phyloP scores from a whole-genome alignment of 257 asterid genomes.

The Salvia hispanica region DNA sequence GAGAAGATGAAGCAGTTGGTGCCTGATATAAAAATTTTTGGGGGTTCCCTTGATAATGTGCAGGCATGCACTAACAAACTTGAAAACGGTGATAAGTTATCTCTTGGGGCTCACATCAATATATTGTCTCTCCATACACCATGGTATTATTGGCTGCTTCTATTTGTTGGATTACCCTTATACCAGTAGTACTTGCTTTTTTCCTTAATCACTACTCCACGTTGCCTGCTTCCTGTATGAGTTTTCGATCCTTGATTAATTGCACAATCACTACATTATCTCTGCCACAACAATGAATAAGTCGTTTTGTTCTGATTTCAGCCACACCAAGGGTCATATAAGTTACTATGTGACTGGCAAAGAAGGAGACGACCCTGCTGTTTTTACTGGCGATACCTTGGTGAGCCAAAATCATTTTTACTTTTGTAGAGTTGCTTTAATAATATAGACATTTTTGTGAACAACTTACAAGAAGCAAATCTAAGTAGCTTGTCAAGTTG shows the following conservation, averaged over 20 bases:
- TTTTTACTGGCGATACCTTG: conserved; percentile 96
- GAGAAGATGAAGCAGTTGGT: conserved; percentile 77
- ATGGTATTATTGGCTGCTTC: conserved; percentile 40
- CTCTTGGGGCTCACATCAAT: conserved; percentile 66
- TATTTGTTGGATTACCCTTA: neutral
- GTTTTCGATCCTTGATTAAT: too few species aligned
- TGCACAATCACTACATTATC: conserved; percentile 6
- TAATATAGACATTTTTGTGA: neutral
- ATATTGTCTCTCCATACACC: conserved; percentile 85
- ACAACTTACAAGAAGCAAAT: conserved; percentile 15
- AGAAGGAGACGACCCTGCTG: conserved; percentile 82
- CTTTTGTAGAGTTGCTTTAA: conserved; percentile 1
- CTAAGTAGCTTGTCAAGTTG: neutral
- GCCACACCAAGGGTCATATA: conserved; percentile 94
- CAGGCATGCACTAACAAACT: conserved; percentile 80
- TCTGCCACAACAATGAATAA: neutral
- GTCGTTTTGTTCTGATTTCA: conserved; percentile 38
- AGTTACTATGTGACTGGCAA: conserved; percentile 85
- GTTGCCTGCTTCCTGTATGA: too few species aligned
- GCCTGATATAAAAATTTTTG: conserved; percentile 76
- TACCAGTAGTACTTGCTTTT: too few species aligned
- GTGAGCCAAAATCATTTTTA: conserved; percentile 48
- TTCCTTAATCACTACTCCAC: too few species aligned
- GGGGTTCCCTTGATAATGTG: conserved; percentile 84
- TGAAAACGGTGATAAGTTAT: conserved; percentile 76